phyloP scores from a whole-genome alignment of 2,329 filamentous ascomycete species.

The Paecilomyces dactylethromorphus region DNA sequence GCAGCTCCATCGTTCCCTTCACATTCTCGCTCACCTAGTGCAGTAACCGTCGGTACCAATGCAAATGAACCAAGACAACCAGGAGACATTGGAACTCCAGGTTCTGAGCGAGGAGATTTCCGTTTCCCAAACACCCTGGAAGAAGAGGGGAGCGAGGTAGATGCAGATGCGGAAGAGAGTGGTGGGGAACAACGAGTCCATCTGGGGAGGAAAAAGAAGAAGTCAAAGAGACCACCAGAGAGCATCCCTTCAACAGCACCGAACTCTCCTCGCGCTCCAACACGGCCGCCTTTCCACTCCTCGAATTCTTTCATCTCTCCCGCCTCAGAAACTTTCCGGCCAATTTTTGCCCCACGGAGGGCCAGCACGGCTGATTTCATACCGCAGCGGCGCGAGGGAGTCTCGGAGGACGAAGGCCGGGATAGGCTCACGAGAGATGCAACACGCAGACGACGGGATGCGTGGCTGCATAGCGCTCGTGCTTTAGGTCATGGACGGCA shows the following conservation, averaged over 20 bases:
- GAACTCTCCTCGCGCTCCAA: conserved; percentile 48
- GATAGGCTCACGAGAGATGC: conserved; percentile 52
- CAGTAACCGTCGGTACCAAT: conserved; percentile 34
- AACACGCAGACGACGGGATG: conserved; percentile 54
- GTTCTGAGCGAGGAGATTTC: conserved; percentile 43
- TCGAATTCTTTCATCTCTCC: conserved; percentile 42
- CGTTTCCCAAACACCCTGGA: conserved; percentile 50
- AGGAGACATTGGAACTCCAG: conserved; percentile 37
- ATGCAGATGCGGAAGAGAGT: conserved; percentile 79
- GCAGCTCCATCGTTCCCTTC: conserved; percentile 44
- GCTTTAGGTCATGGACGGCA: conserved; percentile 43
- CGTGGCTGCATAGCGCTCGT: conserved; percentile 46
- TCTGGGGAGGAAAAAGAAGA: conserved; percentile 58
- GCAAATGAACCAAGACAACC: conserved; percentile 31
- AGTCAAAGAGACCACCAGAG: conserved; percentile 52
- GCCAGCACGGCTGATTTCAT: conserved; percentile 58
- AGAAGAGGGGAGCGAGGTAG: conserved; percentile 61
- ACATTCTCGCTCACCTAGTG: conserved; percentile 46
- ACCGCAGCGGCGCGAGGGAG: conserved; percentile 53
- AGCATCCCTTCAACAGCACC: conserved; percentile 55
- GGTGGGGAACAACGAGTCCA: conserved; percentile 61
- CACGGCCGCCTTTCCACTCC: conserved; percentile 30
- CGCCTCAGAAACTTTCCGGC: conserved; percentile 38
- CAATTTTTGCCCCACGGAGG: conserved; percentile 53
- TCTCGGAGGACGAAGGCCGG: conserved; percentile 71